Evolutionary conservation across 2,329 filamentous ascomycete species (phyloP).

Genomic region (Camillea tinctor): DNA sequence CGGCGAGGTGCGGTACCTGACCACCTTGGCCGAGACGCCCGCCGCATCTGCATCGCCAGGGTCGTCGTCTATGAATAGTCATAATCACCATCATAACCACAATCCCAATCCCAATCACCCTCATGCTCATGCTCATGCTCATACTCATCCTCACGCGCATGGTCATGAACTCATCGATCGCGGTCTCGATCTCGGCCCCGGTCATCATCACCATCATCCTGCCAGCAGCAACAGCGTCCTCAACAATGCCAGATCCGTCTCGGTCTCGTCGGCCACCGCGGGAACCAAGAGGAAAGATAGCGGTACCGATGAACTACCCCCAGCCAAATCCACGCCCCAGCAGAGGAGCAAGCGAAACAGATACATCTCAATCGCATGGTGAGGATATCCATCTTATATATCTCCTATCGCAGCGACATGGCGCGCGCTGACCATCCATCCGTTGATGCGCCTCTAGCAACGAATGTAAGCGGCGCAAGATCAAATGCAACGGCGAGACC

Average conservation of each 20-base stretch:
- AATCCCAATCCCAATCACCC: neutral
- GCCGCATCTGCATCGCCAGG: constrained; percentile 15
- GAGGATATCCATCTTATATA: constrained; percentile 27
- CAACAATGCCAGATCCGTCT: constrained; percentile 5
- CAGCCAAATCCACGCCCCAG: constrained; percentile 13
- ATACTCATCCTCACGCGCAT: neutral
- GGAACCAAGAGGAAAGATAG: constrained; percentile 27
- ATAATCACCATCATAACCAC: constrained; percentile 1
- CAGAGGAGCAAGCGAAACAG: constrained; percentile 61
- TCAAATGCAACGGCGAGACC: constrained; percentile 71
- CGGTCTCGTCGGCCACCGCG: constrained; percentile 2
- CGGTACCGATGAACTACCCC: neutral
- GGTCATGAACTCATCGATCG: neutral
- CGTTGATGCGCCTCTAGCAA: constrained; percentile 47
- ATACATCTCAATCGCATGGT: constrained; percentile 64
- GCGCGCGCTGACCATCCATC: neutral
- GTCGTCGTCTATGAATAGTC: neutral
- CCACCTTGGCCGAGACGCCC: constrained; percentile 26
- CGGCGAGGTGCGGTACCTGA: constrained; percentile 35
- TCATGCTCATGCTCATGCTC: neutral
- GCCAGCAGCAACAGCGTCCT: constrained; percentile 4
- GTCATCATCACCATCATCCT: constrained; percentile 5
- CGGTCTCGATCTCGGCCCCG: neutral
- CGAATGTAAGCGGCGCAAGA: constrained; percentile 73
- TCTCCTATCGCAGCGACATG: too few species aligned